phyloP scores from a whole-genome alignment of 2,329 filamentous ascomycete species.

The Pseudocercospora musae region DNA sequence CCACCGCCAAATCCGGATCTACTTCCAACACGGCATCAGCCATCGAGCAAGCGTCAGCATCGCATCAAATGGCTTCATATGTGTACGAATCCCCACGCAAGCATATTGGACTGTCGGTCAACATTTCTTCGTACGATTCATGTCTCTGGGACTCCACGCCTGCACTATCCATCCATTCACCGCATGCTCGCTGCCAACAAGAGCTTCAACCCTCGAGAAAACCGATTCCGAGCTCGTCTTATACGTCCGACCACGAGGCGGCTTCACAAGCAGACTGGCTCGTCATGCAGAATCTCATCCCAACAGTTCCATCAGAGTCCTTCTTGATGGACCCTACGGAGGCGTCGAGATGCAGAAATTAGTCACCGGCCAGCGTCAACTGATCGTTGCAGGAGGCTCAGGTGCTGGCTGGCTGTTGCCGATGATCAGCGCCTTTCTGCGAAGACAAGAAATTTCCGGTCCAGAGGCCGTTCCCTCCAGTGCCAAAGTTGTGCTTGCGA shows the following conservation, averaged over 20 bases:
- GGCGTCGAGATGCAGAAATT: slow-evolving; percentile 44
- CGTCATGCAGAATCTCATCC: slow-evolving; percentile 31
- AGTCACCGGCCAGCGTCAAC: slow-evolving; percentile 40
- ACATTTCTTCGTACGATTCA: slow-evolving; percentile 55
- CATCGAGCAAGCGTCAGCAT: slow-evolving; percentile 44
- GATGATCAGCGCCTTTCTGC: slow-evolving; percentile 42
- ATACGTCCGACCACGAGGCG: slow-evolving; percentile 49
- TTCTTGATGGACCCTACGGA: slow-evolving; percentile 59
- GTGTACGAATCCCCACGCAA: slow-evolving; percentile 44
- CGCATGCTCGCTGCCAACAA: slow-evolving; percentile 49
- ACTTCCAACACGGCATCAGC: slow-evolving; percentile 48
- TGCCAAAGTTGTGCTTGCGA: slow-evolving; percentile 32
- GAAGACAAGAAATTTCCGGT: slow-evolving; percentile 11
- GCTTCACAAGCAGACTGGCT: slow-evolving; percentile 49
- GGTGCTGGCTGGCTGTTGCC: slow-evolving; percentile 54
- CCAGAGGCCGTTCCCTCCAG: background rate
- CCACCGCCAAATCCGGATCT: slow-evolving; percentile 47
- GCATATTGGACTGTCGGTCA: slow-evolving; percentile 52
- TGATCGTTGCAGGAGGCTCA: slow-evolving; percentile 56
- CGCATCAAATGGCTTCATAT: slow-evolving; percentile 42
- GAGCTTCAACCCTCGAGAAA: slow-evolving; percentile 7
- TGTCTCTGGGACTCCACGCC: slow-evolving; percentile 43
- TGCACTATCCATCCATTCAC: slow-evolving; percentile 55
- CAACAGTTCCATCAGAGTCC: slow-evolving; percentile 40
- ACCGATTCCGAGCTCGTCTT: slow-evolving; percentile 47